Evolutionary conservation across 495 filamentous ascomycete genomes (phyloP).

Genomic region (Gamarada debralockiae): DNA sequence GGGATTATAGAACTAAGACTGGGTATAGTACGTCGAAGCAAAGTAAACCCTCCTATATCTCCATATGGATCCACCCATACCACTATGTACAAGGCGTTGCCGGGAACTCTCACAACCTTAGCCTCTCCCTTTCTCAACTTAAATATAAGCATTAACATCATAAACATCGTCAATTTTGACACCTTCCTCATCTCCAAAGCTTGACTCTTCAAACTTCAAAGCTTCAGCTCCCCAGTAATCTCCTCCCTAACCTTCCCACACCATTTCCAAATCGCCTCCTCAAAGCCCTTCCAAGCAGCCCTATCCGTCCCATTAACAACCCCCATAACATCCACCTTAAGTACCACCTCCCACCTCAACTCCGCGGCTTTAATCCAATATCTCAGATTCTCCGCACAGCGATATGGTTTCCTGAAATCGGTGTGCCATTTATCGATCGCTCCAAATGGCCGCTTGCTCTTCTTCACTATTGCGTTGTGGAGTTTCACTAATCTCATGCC

Average conservation of each 20-base stretch:
- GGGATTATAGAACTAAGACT: no score
- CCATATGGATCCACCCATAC: no score
- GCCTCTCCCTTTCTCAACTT: no score
- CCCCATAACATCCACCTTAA: conserved; percentile 81
- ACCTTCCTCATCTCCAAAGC: no score
- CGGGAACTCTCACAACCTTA: no score
- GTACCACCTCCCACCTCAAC: conserved; percentile 84
- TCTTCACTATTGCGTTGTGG: conserved; percentile 82
- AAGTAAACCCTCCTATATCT: no score
- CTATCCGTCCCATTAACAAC: conserved; percentile 68
- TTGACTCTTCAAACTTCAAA: no score
- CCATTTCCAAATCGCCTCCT: conserved; percentile 77
- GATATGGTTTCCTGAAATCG: conserved; percentile 91
- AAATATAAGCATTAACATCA: no score
- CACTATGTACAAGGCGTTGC: no score
- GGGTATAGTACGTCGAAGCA: no score
- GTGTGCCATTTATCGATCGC: conserved; percentile 84
- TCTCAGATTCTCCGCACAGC: conserved; percentile 85
- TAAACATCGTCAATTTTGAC: no score
- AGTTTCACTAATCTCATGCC: conserved; percentile 78
- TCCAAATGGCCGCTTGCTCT: conserved; percentile 84
- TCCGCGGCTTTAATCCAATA: conserved; percentile 97
- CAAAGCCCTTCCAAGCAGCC: conserved; percentile 73
- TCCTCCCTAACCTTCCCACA: conserved; percentile 72
- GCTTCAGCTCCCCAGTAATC: conserved; percentile 45